These are phyloP conservation scores for Nematocida major DNA, from an alignment of 371 early-diverging fungal species.

Conservation along the genomic window DNA sequence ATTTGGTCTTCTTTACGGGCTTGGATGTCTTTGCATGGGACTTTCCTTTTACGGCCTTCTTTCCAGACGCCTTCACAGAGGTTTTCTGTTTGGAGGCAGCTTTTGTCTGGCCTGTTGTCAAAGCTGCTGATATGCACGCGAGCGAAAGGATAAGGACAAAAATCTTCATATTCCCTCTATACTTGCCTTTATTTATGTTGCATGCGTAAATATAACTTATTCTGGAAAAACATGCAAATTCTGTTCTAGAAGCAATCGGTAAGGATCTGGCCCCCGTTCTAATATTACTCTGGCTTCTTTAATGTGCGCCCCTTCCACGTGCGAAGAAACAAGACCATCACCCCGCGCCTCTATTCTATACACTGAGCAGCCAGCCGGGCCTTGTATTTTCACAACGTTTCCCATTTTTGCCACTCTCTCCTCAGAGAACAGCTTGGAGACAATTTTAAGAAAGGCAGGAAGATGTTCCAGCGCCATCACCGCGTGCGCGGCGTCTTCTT, in stretches of 20 bases:
- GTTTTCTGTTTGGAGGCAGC: background rate
- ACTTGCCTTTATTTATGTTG: background rate
- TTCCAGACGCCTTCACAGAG: background rate
- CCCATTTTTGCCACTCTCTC: conserved; percentile 21
- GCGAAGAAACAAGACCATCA: background rate
- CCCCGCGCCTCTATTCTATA: background rate
- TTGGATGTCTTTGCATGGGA: too few relatives aligned
- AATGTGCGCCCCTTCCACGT: background rate
- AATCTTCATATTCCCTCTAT: background rate
- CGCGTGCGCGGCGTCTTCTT: background rate
- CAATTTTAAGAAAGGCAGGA: background rate
- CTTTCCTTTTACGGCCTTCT: background rate
- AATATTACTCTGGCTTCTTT: background rate
- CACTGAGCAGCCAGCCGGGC: background rate
- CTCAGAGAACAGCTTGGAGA: background rate
- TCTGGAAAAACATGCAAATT: background rate
- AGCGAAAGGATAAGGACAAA: background rate
- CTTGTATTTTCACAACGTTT: background rate
- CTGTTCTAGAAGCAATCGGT: conserved; percentile 3
- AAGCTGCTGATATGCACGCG: too few relatives aligned
- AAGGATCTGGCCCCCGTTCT: conserved; percentile 4
- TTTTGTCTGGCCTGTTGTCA: background rate
- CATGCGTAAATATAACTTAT: background rate
- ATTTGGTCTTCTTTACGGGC: too few relatives aligned
- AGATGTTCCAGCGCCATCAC: background rate